Conservation (phyloP, 305 asterid species). For the Stenogyne calaminthoides region DNA sequence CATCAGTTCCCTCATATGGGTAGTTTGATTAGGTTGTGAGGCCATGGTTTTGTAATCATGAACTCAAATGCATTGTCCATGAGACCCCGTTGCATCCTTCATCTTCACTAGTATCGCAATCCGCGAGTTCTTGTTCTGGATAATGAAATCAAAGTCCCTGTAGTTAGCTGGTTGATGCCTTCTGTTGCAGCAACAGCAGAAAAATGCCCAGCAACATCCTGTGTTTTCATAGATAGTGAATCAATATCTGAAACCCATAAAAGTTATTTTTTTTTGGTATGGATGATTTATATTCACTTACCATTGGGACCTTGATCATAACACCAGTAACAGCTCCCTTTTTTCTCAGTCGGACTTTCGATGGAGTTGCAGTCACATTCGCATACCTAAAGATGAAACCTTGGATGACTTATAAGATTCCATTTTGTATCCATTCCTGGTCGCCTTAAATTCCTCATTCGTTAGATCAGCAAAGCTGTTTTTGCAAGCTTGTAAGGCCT, state of each 20-base stretch:
- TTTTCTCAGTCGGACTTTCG: slow-evolving; percentile 47
- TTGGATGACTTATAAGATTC: not conserved
- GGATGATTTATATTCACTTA: slow-evolving; percentile 14
- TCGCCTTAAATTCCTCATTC: slow-evolving; percentile 37
- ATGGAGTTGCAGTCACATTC: slow-evolving; percentile 38
- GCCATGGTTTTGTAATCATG: slow-evolving; percentile 40
- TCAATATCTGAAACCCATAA: not conserved
- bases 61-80: slow-evolving; percentile 43
- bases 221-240: slow-evolving; percentile 5
- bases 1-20: slow-evolving; percentile 42
- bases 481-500: slow-evolving; percentile 34
- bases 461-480: slow-evolving; percentile 45
- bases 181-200: slow-evolving; percentile 55
- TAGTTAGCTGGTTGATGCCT: slow-evolving; percentile 41
- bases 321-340: slow-evolving; percentile 57
- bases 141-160: slow-evolving; percentile 36
- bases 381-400: slow-evolving; percentile 32
- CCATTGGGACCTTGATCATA: slow-evolving; percentile 53
- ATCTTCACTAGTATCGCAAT: slow-evolving; percentile 40
- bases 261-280: not conserved
- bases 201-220: slow-evolving; percentile 84
- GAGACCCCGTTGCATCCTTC: slow-evolving; percentile 43
- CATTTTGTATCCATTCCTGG: slow-evolving; percentile 36
- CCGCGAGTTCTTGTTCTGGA: slow-evolving; percentile 47
- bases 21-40: slow-evolving; percentile 48